Evolutionary conservation across 2,329 filamentous ascomycete species (phyloP).

Genomic region (Fusarium cicatricum): DNA sequence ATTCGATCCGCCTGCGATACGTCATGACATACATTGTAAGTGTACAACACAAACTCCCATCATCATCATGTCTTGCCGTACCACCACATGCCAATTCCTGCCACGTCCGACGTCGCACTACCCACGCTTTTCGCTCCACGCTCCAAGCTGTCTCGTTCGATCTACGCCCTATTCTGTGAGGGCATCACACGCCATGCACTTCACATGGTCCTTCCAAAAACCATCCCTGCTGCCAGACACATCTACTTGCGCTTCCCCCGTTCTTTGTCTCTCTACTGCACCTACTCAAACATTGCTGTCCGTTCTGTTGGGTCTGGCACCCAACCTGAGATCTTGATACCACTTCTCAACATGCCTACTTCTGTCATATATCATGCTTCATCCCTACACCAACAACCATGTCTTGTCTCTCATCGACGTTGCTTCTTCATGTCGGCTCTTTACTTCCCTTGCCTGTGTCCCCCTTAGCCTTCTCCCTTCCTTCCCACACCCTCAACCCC

Average conservation of each 20-base stretch:
- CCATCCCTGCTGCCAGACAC: conserved; percentile 25
- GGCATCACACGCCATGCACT: conserved; percentile 34
- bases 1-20: conserved; percentile 40
- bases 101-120: conserved; percentile 36
- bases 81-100: conserved; percentile 35
- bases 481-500: conserved; percentile 34
- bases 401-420: conserved; percentile 40
- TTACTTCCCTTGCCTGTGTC: conserved; percentile 30
- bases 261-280: conserved; percentile 23
- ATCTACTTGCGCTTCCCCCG: conserved; percentile 15
- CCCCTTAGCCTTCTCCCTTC: conserved; percentile 27
- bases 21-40: conserved; percentile 54
- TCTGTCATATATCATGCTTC: conserved; percentile 31
- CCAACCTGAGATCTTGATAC: conserved; percentile 26
- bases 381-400: conserved; percentile 28
- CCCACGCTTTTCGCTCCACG: too few species aligned
- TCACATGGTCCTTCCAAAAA: conserved; percentile 24
- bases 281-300: conserved; percentile 13
- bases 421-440: conserved; percentile 37
- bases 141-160: conserved; percentile 27
- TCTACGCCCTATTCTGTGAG: conserved; percentile 30
- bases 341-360: conserved; percentile 5
- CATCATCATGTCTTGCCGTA: conserved; percentile 21
- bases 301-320: conserved; percentile 29
- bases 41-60: conserved; percentile 32